Percentiles rank a stretch among this genome's conserved stretches.
Evolutionary conservation across 2,329 filamentous ascomycete species (phyloP).

Genomic region (Dactylellina cionopaga): DNA sequence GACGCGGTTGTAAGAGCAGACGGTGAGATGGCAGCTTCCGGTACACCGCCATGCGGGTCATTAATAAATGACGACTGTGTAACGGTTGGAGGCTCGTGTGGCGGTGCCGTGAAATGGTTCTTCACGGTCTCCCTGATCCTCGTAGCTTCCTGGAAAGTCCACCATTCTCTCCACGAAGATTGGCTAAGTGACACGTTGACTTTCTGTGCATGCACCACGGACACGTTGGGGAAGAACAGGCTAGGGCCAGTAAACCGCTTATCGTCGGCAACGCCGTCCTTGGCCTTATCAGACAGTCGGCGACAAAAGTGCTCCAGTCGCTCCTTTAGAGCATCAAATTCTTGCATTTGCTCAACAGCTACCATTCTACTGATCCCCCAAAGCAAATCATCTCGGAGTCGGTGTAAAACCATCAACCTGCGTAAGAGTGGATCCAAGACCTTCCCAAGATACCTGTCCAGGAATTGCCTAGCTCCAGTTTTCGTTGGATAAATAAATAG

Average conservation of each 20-base stretch:
- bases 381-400: constrained; percentile 55
- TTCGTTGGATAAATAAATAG: constrained; percentile 57
- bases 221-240: constrained; percentile 34
- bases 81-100: constrained; percentile 23
- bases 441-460: constrained; percentile 56
- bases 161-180: constrained; percentile 57
- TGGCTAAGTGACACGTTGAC: constrained; percentile 56
- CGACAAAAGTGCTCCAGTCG: constrained; percentile 55
- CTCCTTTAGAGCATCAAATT: constrained; percentile 54
- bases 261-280: constrained; percentile 19
- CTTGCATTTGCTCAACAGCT: constrained; percentile 55
- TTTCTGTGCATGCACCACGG: constrained; percentile 54
- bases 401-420: constrained; percentile 57
- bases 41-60: constrained; percentile 20
- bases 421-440: constrained; percentile 56
- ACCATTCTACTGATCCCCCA: constrained; percentile 57
- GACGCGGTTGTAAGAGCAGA: constrained; percentile 12
- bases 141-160: constrained; percentile 56
- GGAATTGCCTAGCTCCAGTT: constrained; percentile 55
- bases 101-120: constrained; percentile 53
- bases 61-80: constrained; percentile 17
- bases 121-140: constrained; percentile 57
- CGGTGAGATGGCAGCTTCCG: constrained; percentile 23
- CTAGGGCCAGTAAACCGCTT: constrained; percentile 31
- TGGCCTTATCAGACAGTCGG: constrained; percentile 33